A percentile compares a stretch with the other conserved stretches of the same genome.
These are phyloP conservation scores for Elsinoe batatas DNA, from an alignment of 2,329 filamentous ascomycete species.

Conservation along the genomic window DNA sequence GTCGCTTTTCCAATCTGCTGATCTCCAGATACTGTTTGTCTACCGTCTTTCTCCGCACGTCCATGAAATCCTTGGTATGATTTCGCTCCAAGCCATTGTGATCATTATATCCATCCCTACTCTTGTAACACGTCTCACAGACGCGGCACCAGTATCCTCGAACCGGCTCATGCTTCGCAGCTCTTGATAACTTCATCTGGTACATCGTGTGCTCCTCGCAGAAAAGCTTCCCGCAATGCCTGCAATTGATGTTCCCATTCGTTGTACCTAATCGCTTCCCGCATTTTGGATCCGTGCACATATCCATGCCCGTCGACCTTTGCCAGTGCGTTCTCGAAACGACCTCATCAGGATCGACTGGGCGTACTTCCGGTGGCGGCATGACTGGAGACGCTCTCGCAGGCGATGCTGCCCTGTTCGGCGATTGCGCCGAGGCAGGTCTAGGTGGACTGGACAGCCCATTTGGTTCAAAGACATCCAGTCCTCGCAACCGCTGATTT, in stretches of 20 bases:
- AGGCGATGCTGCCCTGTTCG: slow-evolving; percentile 23
- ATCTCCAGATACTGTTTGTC: slow-evolving; percentile 82
- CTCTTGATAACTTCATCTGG: slow-evolving; percentile 91
- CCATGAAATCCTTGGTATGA: slow-evolving; percentile 60
- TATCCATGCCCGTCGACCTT: slow-evolving; percentile 58
- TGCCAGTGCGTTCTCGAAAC: slow-evolving; percentile 90
- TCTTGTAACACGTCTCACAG: slow-evolving; percentile 99
- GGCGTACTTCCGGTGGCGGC: slow-evolving; percentile 27
- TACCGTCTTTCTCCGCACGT: slow-evolving; percentile 63
- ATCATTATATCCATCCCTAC: slow-evolving; percentile 88
- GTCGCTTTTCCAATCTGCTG: slow-evolving; percentile 77
- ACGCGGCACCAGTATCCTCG: slow-evolving; percentile 88
- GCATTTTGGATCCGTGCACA: slow-evolving; percentile 80
- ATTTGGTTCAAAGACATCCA: slow-evolving; percentile 92
- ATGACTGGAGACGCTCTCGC: slow-evolving; percentile 26
- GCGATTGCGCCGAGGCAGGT: slow-evolving; percentile 24
- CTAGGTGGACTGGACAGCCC: slow-evolving; percentile 46
- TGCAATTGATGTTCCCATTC: slow-evolving; percentile 82
- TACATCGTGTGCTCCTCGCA: slow-evolving; percentile 99
- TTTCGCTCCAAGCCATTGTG: slow-evolving; percentile 53
- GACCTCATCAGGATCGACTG: slow-evolving; percentile 73
- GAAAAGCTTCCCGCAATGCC: slow-evolving; percentile 85
- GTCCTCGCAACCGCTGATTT: slow-evolving; percentile 84
- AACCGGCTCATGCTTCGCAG: slow-evolving; percentile 80
- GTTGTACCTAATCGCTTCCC: slow-evolving; percentile 67